Evolutionary conservation across 23 red algal genomes (phyloP), one percentile per base, ranked within the genome.

Genomic region (Chondrus crispus): DNA sequence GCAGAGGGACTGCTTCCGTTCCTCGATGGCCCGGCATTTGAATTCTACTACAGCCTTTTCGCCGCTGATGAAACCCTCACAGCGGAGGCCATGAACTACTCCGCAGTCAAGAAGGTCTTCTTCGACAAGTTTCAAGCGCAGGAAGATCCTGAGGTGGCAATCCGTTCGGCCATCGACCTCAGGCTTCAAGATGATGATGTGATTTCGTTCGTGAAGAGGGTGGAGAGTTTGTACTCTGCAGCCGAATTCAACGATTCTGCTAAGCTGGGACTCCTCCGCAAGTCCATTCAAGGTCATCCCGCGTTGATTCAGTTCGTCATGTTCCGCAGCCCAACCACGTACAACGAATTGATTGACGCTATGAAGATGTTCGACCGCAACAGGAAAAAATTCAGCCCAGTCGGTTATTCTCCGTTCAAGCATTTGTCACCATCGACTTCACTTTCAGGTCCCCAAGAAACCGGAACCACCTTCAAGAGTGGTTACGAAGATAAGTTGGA

Each of bases 1-100:
- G 51, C 53, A 1, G 10, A 64, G 3, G n/a, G 66, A 4, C 80
- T 85, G 2, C 20, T 85, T 10, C 41, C 8, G 29, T 7, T 57
- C 32, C 47, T 4, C 7, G 78, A 82, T 10, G 10, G n/a, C 43
- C 1, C 7, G 2, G 80, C 80, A 3, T 85, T 85, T 41, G 54
- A 85, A 9, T 85, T 85, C 22, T 85, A 41, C 48, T 85, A 66
- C 20, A 57, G 66, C 33, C 62, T 18, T 3, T 66, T 85, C 22
- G 41, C 80, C 5, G 1, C 1, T 1, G 24, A 68, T 7, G 54
- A 38, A 3, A 68, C 20, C n/a, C 22, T 68, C 24, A 85, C 3
- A 2, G 80, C 40, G 12, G 54, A 62, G 18, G 51, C 54, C 7
- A 68, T 26, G 2, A 14, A 54, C 30, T 85, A 46, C 24, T 5